Conservation (phyloP, 129 eudicot genomes). For the Sambucus nigra region DNA sequence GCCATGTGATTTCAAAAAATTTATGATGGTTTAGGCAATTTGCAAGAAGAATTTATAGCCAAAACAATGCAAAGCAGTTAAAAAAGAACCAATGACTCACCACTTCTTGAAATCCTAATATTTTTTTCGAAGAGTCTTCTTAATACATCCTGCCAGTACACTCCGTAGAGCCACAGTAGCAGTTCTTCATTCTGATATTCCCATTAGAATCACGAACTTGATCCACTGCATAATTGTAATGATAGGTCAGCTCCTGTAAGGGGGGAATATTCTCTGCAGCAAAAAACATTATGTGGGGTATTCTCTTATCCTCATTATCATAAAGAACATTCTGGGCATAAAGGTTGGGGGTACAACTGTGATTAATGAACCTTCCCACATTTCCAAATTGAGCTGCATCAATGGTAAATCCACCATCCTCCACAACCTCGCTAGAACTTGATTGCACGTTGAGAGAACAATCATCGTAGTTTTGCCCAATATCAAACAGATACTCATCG, state of each 20-base stretch:
- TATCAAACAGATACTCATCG: constrained; percentile 87
- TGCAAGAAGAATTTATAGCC: too few relatives aligned
- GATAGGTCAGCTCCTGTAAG: constrained; percentile 72
- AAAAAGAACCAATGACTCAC: too few relatives aligned
- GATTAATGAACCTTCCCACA: constrained; percentile 82
- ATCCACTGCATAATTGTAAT: constrained; percentile 68
- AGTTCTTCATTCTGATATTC: constrained; percentile 62
- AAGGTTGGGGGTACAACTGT: constrained; percentile 90
- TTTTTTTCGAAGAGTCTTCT: too few relatives aligned
- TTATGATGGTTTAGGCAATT: too few relatives aligned
- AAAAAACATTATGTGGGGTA: constrained; percentile 94
- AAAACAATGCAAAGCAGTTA: too few relatives aligned
- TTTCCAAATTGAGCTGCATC: constrained; percentile 70
- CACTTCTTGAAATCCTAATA: too few relatives aligned
- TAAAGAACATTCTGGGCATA: constrained; percentile 81
- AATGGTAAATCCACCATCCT: constrained; percentile 54
- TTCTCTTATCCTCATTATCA: constrained; percentile 63
- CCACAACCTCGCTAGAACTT: constrained; percentile 16
- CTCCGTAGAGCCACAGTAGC: constrained; percentile 76
- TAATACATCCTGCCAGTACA: constrained; percentile 86
- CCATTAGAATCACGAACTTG: constrained; percentile 60
- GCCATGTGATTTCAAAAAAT: too few relatives aligned
- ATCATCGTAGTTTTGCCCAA: constrained; percentile 66
- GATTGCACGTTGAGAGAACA: constrained; percentile 17
- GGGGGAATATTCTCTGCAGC: constrained; percentile 94